phyloP scores from a whole-genome alignment of 2,329 filamentous ascomycete species.

The Leptographium procerum region DNA sequence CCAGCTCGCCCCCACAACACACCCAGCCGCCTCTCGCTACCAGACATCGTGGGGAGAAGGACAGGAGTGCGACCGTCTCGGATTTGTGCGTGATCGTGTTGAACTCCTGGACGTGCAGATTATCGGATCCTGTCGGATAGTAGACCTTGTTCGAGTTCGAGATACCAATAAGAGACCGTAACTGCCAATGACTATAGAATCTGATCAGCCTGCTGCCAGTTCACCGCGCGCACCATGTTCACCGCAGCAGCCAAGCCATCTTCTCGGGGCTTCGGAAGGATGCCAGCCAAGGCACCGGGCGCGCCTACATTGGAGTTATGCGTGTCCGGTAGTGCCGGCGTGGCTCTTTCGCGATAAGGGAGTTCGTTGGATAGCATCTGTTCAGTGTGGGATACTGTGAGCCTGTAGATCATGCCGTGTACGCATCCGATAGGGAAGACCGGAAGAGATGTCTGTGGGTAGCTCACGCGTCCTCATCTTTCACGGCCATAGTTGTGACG shows the following conservation, averaged over 20 bases:
- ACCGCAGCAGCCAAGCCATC: background rate
- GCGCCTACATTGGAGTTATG: constrained; percentile 51
- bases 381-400: background rate
- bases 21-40: constrained; percentile 81
- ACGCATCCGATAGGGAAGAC: background rate
- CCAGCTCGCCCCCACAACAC: constrained; percentile 78
- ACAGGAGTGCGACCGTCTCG: constrained; percentile 60
- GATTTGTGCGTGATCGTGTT: constrained; percentile 58
- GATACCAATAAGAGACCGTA: constrained; percentile 81
- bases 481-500: constrained; percentile 39
- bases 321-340: constrained; percentile 57
- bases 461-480: constrained; percentile 40
- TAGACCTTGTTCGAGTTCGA: constrained; percentile 69
- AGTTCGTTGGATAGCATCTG: constrained; percentile 56
- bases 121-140: constrained; percentile 66
- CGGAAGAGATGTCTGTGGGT: background rate
- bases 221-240: background rate
- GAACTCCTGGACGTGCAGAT: constrained; percentile 53
- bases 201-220: background rate
- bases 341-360: constrained; percentile 46
- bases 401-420: background rate
- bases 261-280: background rate
- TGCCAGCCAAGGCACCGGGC: background rate
- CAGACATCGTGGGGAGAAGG: constrained; percentile 71
- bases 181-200: constrained; percentile 61